Conservation (phyloP, 1,284 basidiomycete species). For the Moesziomyces sp. region DNA sequence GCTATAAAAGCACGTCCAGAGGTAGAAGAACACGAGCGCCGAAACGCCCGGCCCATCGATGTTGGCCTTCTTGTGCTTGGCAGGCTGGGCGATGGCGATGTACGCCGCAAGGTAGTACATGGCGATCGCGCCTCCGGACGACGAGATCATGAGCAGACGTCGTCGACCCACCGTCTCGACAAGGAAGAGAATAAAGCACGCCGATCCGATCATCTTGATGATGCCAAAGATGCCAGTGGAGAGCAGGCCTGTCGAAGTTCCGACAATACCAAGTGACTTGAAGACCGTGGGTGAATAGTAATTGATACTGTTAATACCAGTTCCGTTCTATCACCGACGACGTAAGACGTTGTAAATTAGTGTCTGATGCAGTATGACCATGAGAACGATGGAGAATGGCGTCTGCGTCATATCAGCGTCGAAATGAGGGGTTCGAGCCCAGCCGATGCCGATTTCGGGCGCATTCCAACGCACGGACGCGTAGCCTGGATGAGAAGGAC, state of each 20-base stretch:
- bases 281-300: constrained; percentile 12
- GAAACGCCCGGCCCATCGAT: constrained; percentile 29
- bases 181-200: constrained; percentile 8
- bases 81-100: constrained; percentile 49
- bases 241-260: constrained; percentile 5
- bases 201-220: constrained; percentile 6
- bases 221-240: constrained; percentile 8
- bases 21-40: constrained; percentile 54
- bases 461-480: too few relatives aligned
- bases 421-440: too few relatives aligned
- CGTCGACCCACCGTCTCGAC: constrained; percentile 18
- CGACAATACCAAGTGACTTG: constrained; percentile 5
- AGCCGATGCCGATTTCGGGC: too few relatives aligned
- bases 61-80: constrained; percentile 2
- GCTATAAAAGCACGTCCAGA: constrained; percentile 56
- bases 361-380: too few relatives aligned
- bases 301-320: constrained; percentile 7
- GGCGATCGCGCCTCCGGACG: constrained; percentile 31
- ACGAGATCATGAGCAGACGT: constrained; percentile 69
- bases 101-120: constrained; percentile 55
- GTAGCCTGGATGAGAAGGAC: too few relatives aligned
- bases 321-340: too few relatives aligned
- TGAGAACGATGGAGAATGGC: too few relatives aligned
- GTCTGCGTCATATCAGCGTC: too few relatives aligned
- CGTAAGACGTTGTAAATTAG: too few relatives aligned